Base-by-base conservation (phyloP, 2,329 filamentous ascomycete species). In the Aspergillus novoparasiticus region DNA sequence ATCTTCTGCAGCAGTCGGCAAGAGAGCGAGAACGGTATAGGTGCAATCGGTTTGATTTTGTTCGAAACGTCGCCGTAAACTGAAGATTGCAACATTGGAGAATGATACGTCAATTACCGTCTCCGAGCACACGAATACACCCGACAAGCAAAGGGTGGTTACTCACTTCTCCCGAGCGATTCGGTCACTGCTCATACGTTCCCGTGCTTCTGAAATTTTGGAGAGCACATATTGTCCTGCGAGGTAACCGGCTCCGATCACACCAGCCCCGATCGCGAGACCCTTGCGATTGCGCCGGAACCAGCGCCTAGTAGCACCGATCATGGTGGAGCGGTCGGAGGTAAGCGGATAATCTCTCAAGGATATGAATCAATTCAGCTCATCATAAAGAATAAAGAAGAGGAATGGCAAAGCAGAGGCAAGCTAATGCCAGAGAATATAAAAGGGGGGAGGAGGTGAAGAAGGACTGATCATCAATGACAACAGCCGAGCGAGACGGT, bases 1-100 rank as follows among this genome's bases (percentile, higher is more conserved):
- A 75, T 96, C 94, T 69, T 95, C 89, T 28, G 94, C 94, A 8
- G 93, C 92, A 39, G 94, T 96, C 5, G 95, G 95, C 11, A 99
- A 86, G 60, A 99, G 88, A 34, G 94, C 95, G n/a, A 98, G 89
- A 51, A 98, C 93, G 43, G 95, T 99, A 77, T 96, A 97, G 55
- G 94, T 97, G 81, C 95, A 99, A 80, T 99, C 95, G 76, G 97
- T 94, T 77, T 99, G 95, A 79, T 99, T 99, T 80, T 99, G 95
- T 78, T 98, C 93, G 81, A 99, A 99, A 74, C 95, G 91, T 63
- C 95, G 91, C 58, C 94, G 93, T 65, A 99, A 87, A 79, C 94
- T 98, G 72, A 26, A 41, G 14, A 21, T 32, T 36, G 36, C 32
- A 55, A 55, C 46, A 39, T 58, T 32, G 43, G 36, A 50, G 23